Evolutionary conservation across 1,284 basidiomycete species (phyloP).

Genomic region (Puccinia hordei): DNA sequence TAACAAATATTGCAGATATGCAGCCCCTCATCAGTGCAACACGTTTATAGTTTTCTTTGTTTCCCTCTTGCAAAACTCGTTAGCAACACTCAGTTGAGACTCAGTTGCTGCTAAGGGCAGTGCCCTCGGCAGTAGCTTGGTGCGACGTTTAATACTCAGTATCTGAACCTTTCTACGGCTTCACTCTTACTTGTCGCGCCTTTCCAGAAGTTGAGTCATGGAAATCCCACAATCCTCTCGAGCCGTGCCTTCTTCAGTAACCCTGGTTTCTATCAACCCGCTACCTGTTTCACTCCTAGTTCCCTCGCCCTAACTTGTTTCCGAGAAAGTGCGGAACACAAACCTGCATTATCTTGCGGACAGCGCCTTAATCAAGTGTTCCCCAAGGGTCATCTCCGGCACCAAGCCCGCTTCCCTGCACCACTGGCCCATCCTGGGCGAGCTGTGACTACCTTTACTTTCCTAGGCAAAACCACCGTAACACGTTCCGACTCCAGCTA

Average conservation of each 20-base stretch:
- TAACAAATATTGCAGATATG: not conserved
- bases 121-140: not conserved
- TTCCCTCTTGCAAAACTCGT: constrained; percentile 1
- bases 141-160: constrained; percentile 11
- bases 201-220: not conserved
- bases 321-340: not conserved
- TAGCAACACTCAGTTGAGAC: not conserved
- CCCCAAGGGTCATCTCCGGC: not conserved
- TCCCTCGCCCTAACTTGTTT: constrained; percentile 11
- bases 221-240: not conserved
- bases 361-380: not conserved
- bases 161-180: constrained; percentile 12
- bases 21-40: not conserved
- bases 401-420: not conserved
- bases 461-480: not conserved
- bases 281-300: not conserved
- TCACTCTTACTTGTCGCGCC: not conserved
- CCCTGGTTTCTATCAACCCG: not conserved
- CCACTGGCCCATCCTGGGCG: not conserved
- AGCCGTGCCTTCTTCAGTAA: not conserved
- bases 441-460: not conserved
- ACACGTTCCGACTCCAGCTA: not conserved
- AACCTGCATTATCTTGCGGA: not conserved
- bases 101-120: not conserved
- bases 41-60: not conserved